Evolutionary conservation across 495 filamentous ascomycete species (phyloP).

Genomic region (Niebla homalea): DNA sequence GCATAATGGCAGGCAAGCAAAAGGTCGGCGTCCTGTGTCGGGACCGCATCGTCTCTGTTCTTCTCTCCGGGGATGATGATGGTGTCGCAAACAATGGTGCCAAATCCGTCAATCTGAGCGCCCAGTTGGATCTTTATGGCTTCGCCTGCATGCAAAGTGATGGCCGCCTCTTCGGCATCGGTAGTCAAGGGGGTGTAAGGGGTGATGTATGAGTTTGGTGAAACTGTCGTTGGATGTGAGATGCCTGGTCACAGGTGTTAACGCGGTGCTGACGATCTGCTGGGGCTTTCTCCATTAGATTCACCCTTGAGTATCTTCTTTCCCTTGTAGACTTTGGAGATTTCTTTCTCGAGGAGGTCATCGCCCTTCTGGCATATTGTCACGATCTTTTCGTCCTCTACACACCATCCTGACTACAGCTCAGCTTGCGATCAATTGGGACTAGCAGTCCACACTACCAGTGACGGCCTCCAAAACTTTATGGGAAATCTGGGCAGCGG

Average conservation of each 20-base stretch:
- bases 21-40: conserved; percentile 70
- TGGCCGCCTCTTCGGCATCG: conserved; percentile 70
- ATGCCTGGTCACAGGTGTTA: conserved; percentile 41
- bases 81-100: conserved; percentile 90
- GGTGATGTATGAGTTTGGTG: conserved; percentile 85
- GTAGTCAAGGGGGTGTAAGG: conserved; percentile 86
- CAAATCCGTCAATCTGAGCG: conserved; percentile 95
- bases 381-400: conserved; percentile 80
- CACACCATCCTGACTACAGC: conserved; percentile 48
- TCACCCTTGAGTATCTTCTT: conserved; percentile 89
- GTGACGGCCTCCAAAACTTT: conserved; percentile 81
- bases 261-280: neutral
- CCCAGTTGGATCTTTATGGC: conserved; percentile 92
- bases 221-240: conserved; percentile 88
- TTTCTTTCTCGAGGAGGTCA: conserved; percentile 84
- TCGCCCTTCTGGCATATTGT: conserved; percentile 91
- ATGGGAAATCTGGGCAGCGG: conserved; percentile 84
- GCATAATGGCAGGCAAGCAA: conserved; percentile 85
- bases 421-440: neutral
- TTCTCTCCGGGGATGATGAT: conserved; percentile 55
- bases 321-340: conserved; percentile 91
- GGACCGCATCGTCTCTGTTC: conserved; percentile 41
- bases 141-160: conserved; percentile 68
- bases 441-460: conserved; percentile 24
- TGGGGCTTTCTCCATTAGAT: neutral